These are phyloP conservation scores for Aspergillus aculeatinus DNA, from an alignment of 2,329 filamentous ascomycete genomes.

Conservation along the genomic window DNA sequence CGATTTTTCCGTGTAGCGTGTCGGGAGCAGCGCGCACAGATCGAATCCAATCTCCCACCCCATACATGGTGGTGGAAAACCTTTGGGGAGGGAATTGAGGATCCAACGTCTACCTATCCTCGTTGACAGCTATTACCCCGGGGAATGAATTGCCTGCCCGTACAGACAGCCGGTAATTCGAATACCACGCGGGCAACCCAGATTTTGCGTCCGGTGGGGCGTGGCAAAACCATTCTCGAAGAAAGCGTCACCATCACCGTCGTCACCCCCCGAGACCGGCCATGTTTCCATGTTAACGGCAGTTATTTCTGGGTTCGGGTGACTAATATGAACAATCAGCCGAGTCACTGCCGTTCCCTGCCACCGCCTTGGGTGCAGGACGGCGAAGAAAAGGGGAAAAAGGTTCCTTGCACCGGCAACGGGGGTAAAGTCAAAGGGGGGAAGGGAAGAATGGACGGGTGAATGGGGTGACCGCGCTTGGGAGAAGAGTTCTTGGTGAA, in stretches of 20 bases:
- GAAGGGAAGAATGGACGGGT: not conserved
- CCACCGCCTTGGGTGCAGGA: slow-evolving; percentile 12
- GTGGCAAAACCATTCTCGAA: slow-evolving; percentile 37
- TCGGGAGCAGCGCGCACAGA: not conserved
- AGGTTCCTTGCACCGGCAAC: not conserved
- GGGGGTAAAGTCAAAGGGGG: not conserved
- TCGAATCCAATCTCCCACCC: not conserved
- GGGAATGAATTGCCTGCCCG: not conserved
- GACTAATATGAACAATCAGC: slow-evolving; percentile 3
- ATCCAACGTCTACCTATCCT: not conserved
- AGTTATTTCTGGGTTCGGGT: slow-evolving; percentile 11
- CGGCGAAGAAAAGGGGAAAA: slow-evolving; percentile 2
- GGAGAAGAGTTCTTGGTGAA: not conserved
- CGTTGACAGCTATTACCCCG: not conserved
- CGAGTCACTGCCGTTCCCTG: not conserved
- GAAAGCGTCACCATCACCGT: slow-evolving; percentile 19
- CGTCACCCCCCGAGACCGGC: slow-evolving; percentile 26
- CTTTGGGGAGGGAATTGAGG: not conserved
- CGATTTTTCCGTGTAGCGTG: not conserved
- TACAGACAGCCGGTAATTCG: slow-evolving; percentile 4
- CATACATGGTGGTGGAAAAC: not conserved
- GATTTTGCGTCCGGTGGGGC: slow-evolving; percentile 22
- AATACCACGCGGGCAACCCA: not conserved
- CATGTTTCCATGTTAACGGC: slow-evolving; percentile 12
- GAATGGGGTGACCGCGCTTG: not conserved